Conservation (phyloP, 352 stramenopile genomes). For the Pythium grandisporangium region DNA sequence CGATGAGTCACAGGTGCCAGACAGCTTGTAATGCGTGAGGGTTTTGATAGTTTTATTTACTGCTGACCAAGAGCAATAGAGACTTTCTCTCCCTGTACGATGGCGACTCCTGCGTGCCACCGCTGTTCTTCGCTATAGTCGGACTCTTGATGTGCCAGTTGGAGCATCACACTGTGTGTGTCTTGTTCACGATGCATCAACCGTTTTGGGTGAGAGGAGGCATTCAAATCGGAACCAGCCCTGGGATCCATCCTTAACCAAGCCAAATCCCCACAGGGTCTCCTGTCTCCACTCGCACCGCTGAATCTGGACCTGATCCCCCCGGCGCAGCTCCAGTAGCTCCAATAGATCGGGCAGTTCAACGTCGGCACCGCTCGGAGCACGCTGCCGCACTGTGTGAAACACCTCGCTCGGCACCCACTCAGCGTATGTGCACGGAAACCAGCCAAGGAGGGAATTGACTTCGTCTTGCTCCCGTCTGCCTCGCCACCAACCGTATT, state of each 20-base stretch:
- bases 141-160: too few species aligned
- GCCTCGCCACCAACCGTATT: conserved; percentile 36
- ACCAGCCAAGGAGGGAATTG: conserved; percentile 17
- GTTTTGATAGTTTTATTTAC: too few species aligned
- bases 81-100: too few species aligned
- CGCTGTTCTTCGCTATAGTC: too few species aligned
- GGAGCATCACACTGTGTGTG: too few species aligned
- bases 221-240: conserved; percentile 21
- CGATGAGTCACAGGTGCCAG: conserved; percentile 2
- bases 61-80: too few species aligned
- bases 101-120: too few species aligned
- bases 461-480: neutral
- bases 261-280: conserved; percentile 11
- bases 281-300: conserved; percentile 17
- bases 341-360: neutral
- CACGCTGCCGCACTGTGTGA: too few species aligned
- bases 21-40: too few species aligned
- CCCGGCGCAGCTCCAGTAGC: neutral
- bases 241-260: neutral
- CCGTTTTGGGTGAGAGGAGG: too few species aligned
- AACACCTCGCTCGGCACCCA: conserved; percentile 12
- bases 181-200: too few species aligned
- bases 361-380: neutral
- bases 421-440: conserved; percentile 43
- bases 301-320: conserved; percentile 9